Evolutionary conservation across 2,329 filamentous ascomycete genomes (phyloP), one percentile per base, ranked within the genome.

Genomic region (Trichoderma arundinaceum): DNA sequence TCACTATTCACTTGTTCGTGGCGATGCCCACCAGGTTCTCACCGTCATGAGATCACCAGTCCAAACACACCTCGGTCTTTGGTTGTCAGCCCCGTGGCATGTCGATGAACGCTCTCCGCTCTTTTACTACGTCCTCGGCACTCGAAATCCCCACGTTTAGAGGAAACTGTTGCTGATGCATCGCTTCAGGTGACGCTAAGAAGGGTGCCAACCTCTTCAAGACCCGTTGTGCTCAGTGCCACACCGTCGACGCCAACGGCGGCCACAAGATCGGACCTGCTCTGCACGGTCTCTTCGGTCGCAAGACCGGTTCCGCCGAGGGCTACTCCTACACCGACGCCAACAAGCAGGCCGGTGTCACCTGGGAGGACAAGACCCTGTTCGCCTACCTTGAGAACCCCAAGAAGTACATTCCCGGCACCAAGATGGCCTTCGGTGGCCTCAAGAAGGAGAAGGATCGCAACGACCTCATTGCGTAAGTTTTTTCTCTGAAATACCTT

Each of bases 391-490:
- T 99, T 77, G 95, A 99, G 89, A 98, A 98, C 91, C 95, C 95
- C 84, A 99, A 99, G 91, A 98, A 98, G 88, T 99, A 94, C 89
- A 97, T 99, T 72, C 95, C 95, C 74, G 95, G 95, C 75, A 99
- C 95, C 85, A 99, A 98, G 92, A 99, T 99, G 95, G 95, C 95
- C 76, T 99, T 98, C 80, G 95, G 95, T 84, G 95, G 95, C 82
- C 88, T 99, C 79, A 99, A 99, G 94, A 99, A 99, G 92, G 88
- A 89, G 79, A 98, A 98, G 92, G 95, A 98, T 86, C 89, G 95
- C 81, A 97, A 98, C 82, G 94, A 99, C 83, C 87, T 99, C 77
- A 97, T 99, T 88, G 93, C 92, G 90, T 94, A 91, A 76, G 90
- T 87, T 69, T 39, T 17, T 7, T 17, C 22, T 13, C 10, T 33